Evolutionary conservation across 192 early-diverging fungal genomes (phyloP), one percentile per base, ranked within the genome.

Genomic region (Entophlyctis helioformis): DNA sequence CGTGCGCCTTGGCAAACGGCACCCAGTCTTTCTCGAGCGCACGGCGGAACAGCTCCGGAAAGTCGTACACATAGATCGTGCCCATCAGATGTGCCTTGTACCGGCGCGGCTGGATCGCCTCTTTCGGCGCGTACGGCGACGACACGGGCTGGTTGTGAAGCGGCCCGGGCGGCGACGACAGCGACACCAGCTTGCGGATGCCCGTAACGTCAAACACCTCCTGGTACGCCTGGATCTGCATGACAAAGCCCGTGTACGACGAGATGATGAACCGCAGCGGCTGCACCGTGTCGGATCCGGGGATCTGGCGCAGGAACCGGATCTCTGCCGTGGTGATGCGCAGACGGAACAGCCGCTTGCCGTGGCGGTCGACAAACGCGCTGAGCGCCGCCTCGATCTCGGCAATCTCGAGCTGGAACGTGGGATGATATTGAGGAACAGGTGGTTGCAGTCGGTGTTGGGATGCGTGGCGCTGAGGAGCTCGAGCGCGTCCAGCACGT

Each of bases 381-480:
- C 79, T 84, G 43, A 95, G 70, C 15, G 84, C 83, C 28, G 71
- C 58, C 60, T 91, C 86, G 45, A 94, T 83, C 50, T 85, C 80
- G 48, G 80, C 68, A 6, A 82, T 69, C 51, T 91, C 86, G 56
- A 98, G 64, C 43, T 83, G 77, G 73, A 96, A 95, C 28, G 84
- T 92, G 92, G 92, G 58, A 98, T 82, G 57, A 95, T 96, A 81
- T 92, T 95, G 67, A 98, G 87, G 56, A 96, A 93, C 61, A 96
- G 62, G 54, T 98, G 95, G 69, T 98, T 98, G 75, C 92, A 93
- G 67, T 98, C 95, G 34, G 86, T 90, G 74, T 94, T 92, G 54
- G 89, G 86, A 59, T 91, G 80, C 46, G 82, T 72, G 9, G 83
- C 81, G 36, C 82, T 74, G n/a, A 95, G 81, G 44, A 98, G 82